phyloP scores from a whole-genome alignment of 768 basidiomycete species.

The Hypsizygus marmoreus region DNA sequence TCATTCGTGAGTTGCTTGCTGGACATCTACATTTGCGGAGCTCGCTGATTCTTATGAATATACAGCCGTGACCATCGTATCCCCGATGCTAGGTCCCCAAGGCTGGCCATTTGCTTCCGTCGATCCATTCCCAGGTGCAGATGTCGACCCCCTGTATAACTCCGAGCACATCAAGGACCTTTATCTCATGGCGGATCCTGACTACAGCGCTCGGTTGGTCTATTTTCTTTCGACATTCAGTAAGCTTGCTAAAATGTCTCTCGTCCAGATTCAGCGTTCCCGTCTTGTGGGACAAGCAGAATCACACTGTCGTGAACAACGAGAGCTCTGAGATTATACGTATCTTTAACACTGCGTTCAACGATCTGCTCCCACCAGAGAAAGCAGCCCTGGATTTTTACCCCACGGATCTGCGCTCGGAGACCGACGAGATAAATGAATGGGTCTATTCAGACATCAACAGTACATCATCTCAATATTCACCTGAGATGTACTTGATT shows the following conservation, averaged over 20 bases:
- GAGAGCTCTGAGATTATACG: conserved; percentile 95
- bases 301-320: conserved; percentile 89
- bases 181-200: conserved; percentile 73
- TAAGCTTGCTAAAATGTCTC: neutral
- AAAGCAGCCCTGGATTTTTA: conserved; percentile 75
- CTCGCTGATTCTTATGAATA: no score
- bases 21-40: no score
- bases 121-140: conserved; percentile 70
- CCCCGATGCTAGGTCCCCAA: conserved; percentile 78
- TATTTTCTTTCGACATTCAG: neutral
- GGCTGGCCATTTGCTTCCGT: conserved; percentile 88
- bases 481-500: neutral
- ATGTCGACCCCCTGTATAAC: conserved; percentile 73
- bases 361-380: conserved; percentile 66
- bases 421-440: conserved; percentile 84
- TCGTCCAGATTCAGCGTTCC: conserved; percentile 78
- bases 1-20: conserved; percentile 61
- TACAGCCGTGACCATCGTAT: conserved; percentile 77
- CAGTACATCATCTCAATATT: conserved; percentile 47
- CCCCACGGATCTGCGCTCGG: conserved; percentile 64
- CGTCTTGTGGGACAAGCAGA: conserved; percentile 91
- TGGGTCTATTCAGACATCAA: conserved; percentile 89
- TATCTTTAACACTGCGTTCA: conserved; percentile 86
- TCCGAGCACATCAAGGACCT: conserved; percentile 79
- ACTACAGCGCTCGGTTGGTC: conserved; percentile 68